These are phyloP conservation scores for Penicillium chermesinum DNA, from an alignment of 495 filamentous ascomycete genomes.

Conservation along the genomic window DNA sequence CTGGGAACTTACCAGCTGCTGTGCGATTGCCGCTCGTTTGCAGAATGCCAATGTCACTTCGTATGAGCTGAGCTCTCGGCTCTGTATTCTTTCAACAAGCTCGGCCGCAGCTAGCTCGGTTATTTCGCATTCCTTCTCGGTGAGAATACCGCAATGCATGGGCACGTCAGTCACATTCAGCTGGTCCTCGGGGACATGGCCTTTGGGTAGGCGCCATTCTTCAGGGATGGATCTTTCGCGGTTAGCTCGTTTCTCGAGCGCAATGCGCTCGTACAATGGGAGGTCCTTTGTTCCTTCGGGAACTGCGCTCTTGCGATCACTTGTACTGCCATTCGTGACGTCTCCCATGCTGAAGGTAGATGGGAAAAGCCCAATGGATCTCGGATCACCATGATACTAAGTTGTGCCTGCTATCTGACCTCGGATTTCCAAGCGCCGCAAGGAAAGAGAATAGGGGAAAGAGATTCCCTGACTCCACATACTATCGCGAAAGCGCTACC, in stretches of 20 bases:
- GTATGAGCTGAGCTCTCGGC: not conserved
- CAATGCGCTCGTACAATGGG: not conserved
- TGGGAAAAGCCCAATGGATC: not conserved
- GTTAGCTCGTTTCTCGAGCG: not conserved
- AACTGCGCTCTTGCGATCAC: not conserved
- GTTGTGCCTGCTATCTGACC: too few relatives aligned
- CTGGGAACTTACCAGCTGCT: slow-evolving; percentile 2
- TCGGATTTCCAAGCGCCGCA: too few relatives aligned
- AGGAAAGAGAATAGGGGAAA: not conserved
- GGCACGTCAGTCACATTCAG: slow-evolving; percentile 3
- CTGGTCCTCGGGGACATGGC: not conserved
- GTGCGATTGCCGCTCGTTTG: not conserved
- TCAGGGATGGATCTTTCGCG: not conserved
- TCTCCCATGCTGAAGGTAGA: not conserved
- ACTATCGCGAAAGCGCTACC: not conserved
- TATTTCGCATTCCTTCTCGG: not conserved
- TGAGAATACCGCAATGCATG: not conserved
- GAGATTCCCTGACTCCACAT: too few relatives aligned
- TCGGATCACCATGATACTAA: too few relatives aligned
- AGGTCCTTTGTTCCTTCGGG: not conserved
- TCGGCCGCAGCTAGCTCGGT: not conserved
- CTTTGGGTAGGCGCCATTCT: not conserved
- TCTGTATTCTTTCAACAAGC: not conserved
- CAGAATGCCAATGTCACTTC: slow-evolving; percentile 3
- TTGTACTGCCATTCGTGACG: too few relatives aligned